Percentiles rank a stretch among this genome's conserved stretches.
phyloP scores from a whole-genome alignment of 805 yeast genomes.

The Debaryomyces castellii region DNA sequence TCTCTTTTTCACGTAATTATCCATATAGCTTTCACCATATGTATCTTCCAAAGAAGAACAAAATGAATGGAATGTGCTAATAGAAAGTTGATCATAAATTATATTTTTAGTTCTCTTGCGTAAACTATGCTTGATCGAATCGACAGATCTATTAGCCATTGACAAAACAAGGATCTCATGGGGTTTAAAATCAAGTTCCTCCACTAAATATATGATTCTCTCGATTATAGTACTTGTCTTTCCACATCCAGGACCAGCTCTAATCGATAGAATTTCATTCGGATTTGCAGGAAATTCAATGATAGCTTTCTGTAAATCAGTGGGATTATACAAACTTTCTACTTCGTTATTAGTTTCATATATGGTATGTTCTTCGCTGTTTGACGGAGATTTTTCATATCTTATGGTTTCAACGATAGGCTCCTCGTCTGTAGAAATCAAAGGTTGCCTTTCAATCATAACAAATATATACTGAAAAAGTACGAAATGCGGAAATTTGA shows the following conservation, averaged over 20 bases:
- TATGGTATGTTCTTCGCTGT: not conserved
- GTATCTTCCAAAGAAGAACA: conserved; percentile 50
- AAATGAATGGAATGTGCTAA: conserved; percentile 65
- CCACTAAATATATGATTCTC: conserved; percentile 50
- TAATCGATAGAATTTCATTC: conserved; percentile 46
- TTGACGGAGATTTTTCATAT: not conserved
- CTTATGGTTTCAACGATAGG: not conserved
- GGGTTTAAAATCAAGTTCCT: conserved; percentile 40
- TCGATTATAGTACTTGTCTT: conserved; percentile 61
- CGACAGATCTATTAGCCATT: conserved; percentile 69
- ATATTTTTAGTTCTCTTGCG: conserved; percentile 30
- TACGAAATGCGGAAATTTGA: not conserved
- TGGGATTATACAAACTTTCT: conserved; percentile 11
- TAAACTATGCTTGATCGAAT: conserved; percentile 39
- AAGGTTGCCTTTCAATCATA: not conserved
- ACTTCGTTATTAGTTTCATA: not conserved
- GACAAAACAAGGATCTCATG: conserved; percentile 60
- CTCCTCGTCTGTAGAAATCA: not conserved
- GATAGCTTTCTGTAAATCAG: conserved; percentile 47
- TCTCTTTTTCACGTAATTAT: conserved; percentile 13
- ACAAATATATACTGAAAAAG: not conserved
- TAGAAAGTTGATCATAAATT: conserved; percentile 31
- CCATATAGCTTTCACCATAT: conserved; percentile 19
- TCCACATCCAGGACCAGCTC: conserved; percentile 78
- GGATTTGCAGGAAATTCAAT: conserved; percentile 41